Evolutionary conservation across 2,329 filamentous ascomycete genomes (phyloP).

Genomic region (Colletotrichum sp.): DNA sequence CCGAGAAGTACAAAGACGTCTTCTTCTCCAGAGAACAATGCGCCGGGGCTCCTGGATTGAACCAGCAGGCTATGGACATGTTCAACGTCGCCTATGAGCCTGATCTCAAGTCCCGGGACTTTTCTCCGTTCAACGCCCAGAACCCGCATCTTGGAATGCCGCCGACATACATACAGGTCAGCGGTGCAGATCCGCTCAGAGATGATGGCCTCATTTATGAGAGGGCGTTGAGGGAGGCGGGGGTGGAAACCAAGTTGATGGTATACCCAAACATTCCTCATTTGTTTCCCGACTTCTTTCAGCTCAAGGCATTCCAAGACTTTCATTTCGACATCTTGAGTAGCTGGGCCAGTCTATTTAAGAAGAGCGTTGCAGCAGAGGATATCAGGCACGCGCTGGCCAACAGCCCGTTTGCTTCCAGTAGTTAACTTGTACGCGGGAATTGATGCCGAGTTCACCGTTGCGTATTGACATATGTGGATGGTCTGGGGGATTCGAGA

Average conservation of each 20-base stretch:
- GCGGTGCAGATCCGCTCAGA: slow-evolving; percentile 52
- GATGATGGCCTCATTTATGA: slow-evolving; percentile 61
- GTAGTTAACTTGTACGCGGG: background rate
- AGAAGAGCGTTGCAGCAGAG: background rate
- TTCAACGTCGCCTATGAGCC: slow-evolving; percentile 33
- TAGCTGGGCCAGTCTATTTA: background rate
- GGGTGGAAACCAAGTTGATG: slow-evolving; percentile 40
- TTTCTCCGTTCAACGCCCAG: slow-evolving; percentile 34
- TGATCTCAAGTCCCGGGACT: slow-evolving; percentile 29
- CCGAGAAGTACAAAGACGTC: slow-evolving; percentile 39
- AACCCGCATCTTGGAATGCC: slow-evolving; percentile 40
- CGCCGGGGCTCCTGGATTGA: slow-evolving; percentile 36
- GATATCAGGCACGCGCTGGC: background rate
- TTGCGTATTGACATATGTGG: fast-evolving
- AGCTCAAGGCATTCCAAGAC: background rate
- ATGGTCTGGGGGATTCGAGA: too few species aligned
- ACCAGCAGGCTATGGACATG: slow-evolving; percentile 25
- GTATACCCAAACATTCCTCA: background rate
- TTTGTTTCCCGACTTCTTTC: background rate
- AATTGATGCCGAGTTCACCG: background rate
- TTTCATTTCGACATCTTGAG: background rate
- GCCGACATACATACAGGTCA: slow-evolving; percentile 52
- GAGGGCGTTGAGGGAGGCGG: slow-evolving; percentile 45
- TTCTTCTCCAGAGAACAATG: slow-evolving; percentile 47
- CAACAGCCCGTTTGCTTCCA: background rate